Conservation (phyloP, 2,329 filamentous ascomycete species). For the Cercospora citrullina region DNA sequence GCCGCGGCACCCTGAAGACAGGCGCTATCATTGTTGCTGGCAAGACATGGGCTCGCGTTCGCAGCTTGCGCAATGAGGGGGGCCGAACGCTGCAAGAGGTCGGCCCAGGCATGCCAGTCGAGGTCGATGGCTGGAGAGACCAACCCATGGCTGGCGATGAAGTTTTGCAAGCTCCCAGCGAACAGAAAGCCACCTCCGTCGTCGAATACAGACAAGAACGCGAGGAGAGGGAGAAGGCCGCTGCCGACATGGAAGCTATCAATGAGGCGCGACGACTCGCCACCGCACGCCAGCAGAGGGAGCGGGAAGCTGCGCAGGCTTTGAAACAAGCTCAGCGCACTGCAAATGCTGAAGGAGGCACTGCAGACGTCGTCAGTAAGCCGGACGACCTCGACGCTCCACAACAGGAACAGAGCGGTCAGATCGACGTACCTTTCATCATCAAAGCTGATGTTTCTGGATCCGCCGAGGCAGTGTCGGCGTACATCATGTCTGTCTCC, state of each 20-base stretch:
- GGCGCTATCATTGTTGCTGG: slow-evolving; percentile 88
- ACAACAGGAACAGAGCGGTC: slow-evolving; percentile 49
- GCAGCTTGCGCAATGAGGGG: slow-evolving; percentile 79
- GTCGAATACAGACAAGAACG: slow-evolving; percentile 74
- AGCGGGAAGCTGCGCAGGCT: slow-evolving; percentile 49
- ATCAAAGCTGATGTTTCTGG: slow-evolving; percentile 92
- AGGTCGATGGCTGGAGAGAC: slow-evolving; percentile 92
- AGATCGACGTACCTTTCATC: slow-evolving; percentile 71
- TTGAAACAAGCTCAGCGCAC: slow-evolving; percentile 31
- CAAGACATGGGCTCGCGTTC: slow-evolving; percentile 82
- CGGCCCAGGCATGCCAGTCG: slow-evolving; percentile 83
- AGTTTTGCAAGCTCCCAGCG: slow-evolving; percentile 77
- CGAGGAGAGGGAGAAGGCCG: slow-evolving; percentile 64
- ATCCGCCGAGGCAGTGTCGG: slow-evolving; percentile 85
- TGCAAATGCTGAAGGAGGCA: slow-evolving; percentile 20
- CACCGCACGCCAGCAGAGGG: slow-evolving; percentile 62
- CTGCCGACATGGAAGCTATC: slow-evolving; percentile 72
- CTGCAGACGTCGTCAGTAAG: slow-evolving; percentile 30
- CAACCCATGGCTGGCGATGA: slow-evolving; percentile 83
- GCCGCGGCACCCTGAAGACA: slow-evolving; percentile 76
- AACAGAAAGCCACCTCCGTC: slow-evolving; percentile 75
- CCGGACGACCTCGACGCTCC: slow-evolving; percentile 31
- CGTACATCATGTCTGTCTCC: slow-evolving; percentile 73
- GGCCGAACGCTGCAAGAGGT: slow-evolving; percentile 71
- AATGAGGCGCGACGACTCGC: slow-evolving; percentile 62